Base-by-base conservation (phyloP, 306 rosid genomes). In the Argentina anserina region DNA sequence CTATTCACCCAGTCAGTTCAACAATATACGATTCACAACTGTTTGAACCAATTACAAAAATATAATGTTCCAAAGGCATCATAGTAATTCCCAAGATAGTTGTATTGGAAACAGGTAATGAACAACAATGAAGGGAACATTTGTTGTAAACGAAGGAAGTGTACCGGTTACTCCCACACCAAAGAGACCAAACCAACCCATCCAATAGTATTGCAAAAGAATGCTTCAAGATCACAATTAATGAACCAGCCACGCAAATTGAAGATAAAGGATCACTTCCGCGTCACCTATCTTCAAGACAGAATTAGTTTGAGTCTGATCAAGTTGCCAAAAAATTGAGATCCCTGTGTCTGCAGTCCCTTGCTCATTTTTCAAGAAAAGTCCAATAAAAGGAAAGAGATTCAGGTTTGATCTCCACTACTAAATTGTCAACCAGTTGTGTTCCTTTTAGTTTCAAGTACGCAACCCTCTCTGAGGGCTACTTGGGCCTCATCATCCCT, bases 381-480 rank as follows among this genome's bases (percentile, higher is more conserved):
- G 39, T 59, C 66, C 42, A 70, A 83, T 65, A 72, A 20, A 70
- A 74, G 64, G 65, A 53, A 50, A 65, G 78, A 59, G 62, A 52
- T 47, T 25, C 34, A 42, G 17, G 41, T 61, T 69, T 53, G 59
- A 58, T 36, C 71, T 53, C 33, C 28, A 67, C 59, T 42, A 59
- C 20, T 53, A 47, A 59, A 74, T 62, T 71, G 29, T 82, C 84
- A 77, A 42, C 77, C 52, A n/a, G 50, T 74, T 84, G 83, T 58
- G n/a, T 58, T 84, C 83, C 18, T 89, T 80, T 87, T 91, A 59
- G n/a, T 74, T 82, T 95, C 97, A 11, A 90, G 90, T 25, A 78
- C 73, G 37, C 83, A 84, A 73, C 90, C 99, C 82, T 95, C 96
- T 76, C 81, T 90, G 77, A 91, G 91, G 25, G 97, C 89, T 58